Evolutionary conservation across 2,329 filamentous ascomycete genomes (phyloP).

Genomic region (Cryphonectria parasitica): DNA sequence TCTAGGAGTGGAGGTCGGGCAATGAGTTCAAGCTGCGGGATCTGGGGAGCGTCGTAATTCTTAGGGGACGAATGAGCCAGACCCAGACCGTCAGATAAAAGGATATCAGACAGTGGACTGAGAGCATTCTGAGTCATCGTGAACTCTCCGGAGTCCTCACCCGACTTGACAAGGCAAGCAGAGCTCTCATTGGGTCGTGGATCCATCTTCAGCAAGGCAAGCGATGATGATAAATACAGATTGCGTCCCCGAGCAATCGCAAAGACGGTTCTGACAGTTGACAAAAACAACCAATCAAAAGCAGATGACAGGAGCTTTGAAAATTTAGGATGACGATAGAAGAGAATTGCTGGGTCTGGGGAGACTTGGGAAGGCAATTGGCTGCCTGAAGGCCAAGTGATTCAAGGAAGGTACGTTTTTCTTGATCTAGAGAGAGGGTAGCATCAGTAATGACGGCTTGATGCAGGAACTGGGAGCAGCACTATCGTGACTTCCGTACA

Average conservation of each 20-base stretch:
- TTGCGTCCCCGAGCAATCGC: not conserved
- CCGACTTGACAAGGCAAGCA: not conserved
- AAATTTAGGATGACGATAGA: no score
- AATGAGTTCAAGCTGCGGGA: conserved; percentile 13
- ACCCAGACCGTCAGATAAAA: not conserved
- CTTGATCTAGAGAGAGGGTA: not conserved
- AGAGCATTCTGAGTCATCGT: conserved; percentile 8
- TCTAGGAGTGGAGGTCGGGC: conserved; percentile 10
- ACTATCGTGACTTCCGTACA: not conserved
- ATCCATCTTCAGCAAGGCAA: conserved; percentile 17
- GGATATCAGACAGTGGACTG: conserved; percentile 9
- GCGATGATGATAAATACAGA: not conserved
- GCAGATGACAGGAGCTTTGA: not conserved
- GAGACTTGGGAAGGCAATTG: not conserved
- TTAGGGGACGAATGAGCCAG: not conserved
- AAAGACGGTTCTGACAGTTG: not conserved
- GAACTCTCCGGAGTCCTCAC: conserved; percentile 7
- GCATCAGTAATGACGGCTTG: not conserved
- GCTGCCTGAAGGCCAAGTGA: not conserved
- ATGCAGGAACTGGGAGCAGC: not conserved
- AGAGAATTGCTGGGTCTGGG: no score
- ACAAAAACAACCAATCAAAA: not conserved
- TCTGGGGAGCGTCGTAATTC: not conserved
- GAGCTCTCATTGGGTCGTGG: conserved; percentile 4
- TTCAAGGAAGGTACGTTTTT: not conserved